Evolutionary conservation across 257 asterid genomes (phyloP).

Genomic region (Rubia yunnanensis): DNA sequence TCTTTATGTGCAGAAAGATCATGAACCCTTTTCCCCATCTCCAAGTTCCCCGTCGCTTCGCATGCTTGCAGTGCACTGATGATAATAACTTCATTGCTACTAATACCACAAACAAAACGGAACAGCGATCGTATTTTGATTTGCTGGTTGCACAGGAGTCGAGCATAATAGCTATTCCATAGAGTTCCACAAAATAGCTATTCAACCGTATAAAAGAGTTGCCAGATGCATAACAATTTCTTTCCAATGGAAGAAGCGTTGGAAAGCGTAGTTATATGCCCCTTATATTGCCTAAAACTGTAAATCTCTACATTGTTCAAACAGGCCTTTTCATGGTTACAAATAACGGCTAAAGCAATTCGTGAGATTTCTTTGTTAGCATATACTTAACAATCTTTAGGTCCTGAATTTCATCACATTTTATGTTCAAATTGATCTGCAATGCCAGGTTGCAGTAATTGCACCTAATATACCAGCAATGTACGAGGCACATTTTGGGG

Average conservation of each 20-base stretch:
- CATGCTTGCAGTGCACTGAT: constrained; percentile 68
- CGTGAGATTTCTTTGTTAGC: background rate
- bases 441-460: constrained; percentile 25
- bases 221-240: background rate
- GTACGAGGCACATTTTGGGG: constrained; percentile 36
- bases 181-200: background rate
- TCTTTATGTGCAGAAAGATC: constrained; percentile 31
- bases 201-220: background rate
- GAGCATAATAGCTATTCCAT: background rate
- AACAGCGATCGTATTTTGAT: background rate
- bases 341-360: background rate
- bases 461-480: constrained; percentile 35
- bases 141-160: background rate
- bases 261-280: background rate
- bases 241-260: background rate
- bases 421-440: background rate
- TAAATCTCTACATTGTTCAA: background rate
- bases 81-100: constrained; percentile 35
- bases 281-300: no score
- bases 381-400: background rate
- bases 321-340: background rate
- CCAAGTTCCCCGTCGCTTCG: constrained; percentile 39
- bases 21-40: constrained; percentile 48
- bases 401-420: background rate
- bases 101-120: no score